These are phyloP conservation scores for Clavispora phyllophila DNA, from an alignment of 805 yeast species.

Conservation along the genomic window DNA sequence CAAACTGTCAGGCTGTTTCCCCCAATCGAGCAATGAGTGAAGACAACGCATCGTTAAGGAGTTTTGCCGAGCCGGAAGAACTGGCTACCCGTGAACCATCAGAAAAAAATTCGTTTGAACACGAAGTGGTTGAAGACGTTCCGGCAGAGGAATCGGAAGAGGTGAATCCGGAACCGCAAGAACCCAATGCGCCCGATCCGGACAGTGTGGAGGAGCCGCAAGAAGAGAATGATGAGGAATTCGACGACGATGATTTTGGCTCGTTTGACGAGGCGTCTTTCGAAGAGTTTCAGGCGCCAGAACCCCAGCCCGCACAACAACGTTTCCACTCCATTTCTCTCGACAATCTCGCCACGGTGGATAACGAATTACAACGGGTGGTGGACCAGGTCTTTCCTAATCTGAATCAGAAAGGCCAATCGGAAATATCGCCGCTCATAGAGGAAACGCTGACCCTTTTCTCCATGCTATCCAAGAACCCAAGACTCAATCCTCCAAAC, in stretches of 20 bases:
- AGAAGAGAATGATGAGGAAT: constrained; percentile 11
- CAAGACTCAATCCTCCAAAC: constrained; percentile 52
- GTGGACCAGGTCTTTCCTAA: constrained; percentile 11
- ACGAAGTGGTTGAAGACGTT: background rate
- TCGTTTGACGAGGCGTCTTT: constrained; percentile 33
- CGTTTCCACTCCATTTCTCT: constrained; percentile 1
- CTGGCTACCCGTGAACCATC: too few relatives aligned
- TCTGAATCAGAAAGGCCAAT: background rate
- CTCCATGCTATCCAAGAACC: constrained; percentile 42
- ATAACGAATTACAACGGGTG: constrained; percentile 4
- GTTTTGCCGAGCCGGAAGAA: background rate
- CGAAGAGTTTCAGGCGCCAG: constrained; percentile 17
- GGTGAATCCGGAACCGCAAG: background rate
- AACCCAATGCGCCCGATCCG: background rate
- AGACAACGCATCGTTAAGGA: background rate
- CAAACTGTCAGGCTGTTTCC: too few relatives aligned
- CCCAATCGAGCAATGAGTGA: background rate
- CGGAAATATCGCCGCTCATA: background rate
- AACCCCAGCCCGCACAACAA: background rate
- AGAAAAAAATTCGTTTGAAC: background rate
- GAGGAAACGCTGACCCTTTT: constrained; percentile 28
- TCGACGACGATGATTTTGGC: constrained; percentile 35
- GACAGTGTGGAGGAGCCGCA: background rate
- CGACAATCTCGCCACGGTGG: constrained; percentile 1
- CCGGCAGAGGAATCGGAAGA: background rate